Evolutionary conservation across 1,139 yeast species (phyloP), one percentile per base, ranked within the genome.

Genomic region (Pneumocystis carinii): DNA sequence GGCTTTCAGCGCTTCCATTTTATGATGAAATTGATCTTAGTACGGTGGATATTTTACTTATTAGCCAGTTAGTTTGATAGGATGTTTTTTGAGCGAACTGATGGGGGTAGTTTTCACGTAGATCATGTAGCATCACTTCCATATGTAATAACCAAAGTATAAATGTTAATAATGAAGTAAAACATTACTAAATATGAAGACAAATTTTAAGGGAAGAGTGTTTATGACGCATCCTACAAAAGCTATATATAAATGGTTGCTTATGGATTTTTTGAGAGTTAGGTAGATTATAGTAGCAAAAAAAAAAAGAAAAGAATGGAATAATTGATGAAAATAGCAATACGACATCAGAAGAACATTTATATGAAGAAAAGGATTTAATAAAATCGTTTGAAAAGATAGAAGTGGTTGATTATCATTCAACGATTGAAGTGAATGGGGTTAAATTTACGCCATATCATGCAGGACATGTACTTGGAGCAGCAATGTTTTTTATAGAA

Each of bases 181-280:
- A 10, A 6, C 32, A 12, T 48, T 24, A 48, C 10, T 37, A 3
- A 12, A 1, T 96, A 90, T 71, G 95, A 32, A 90, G 71, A 92
- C 98, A 0, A 87, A 82, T 69, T 92, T 92, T 77, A 84, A 83
- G 70, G 99, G 99, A 1, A 81, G 96, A 63, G 98, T 94, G 7
- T 92, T 90, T 73, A 92, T 92, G 99, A 92, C 98, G 35, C 97
- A 92, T 73, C 98, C 99, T 8, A 92, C 98, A 0, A 94, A 94
- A 75, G 98, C 98, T 42, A 92, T 92, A 66, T 92, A 90, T 72
- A 81, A 96, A 67, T 92, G 98, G 98, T 79, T 92, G 63, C 75
- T 92, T 65, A 86, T 90, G 66, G 99, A 92, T 78, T 94, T 90
- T 71, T 97, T 92, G 32, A 81, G 94, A 70, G 97, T 92, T 41